Evolutionary conservation across 352 stramenopile genomes (phyloP).

Genomic region (Phytophthora tubulina): DNA sequence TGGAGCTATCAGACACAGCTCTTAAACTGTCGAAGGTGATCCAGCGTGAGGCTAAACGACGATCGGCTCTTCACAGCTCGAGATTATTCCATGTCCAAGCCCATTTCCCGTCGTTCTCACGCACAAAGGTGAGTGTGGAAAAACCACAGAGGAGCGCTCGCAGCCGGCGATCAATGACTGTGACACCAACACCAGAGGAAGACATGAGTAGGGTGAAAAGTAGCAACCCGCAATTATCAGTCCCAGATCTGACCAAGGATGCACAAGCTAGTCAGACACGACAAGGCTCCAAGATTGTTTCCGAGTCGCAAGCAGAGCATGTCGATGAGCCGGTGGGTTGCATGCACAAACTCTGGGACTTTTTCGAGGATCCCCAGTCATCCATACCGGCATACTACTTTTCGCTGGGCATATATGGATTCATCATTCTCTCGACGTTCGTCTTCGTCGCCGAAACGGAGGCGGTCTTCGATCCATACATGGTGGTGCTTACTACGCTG

Average conservation of each 20-base stretch:
- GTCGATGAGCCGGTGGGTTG: conserved; percentile 14
- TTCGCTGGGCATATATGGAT: conserved; percentile 66
- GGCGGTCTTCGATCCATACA: conserved; percentile 47
- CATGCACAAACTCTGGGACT: conserved; percentile 50
- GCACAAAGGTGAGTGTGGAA: conserved; percentile 11
- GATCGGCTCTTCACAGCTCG: conserved; percentile 43
- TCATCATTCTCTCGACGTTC: conserved; percentile 72
- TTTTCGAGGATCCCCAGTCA: conserved; percentile 82
- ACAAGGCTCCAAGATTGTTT: conserved; percentile 21
- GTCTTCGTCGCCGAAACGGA: conserved; percentile 81
- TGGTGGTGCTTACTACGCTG: conserved; percentile 43
- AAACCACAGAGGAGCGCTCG: conserved; percentile 10
- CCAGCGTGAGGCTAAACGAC: conserved; percentile 63
- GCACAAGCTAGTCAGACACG: conserved; percentile 16
- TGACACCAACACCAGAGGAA: conserved; percentile 42
- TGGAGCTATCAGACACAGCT: conserved; percentile 65
- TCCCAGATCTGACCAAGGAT: background rate
- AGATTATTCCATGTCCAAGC: conserved; percentile 47
- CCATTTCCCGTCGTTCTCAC: conserved; percentile 44
- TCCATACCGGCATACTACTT: conserved; percentile 68
- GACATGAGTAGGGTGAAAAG: background rate
- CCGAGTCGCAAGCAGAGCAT: conserved; percentile 11
- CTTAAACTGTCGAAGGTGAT: conserved; percentile 76
- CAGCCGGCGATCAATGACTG: conserved; percentile 33
- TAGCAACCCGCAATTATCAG: background rate